Evolutionary conservation across 2,329 filamentous ascomycete genomes (phyloP).

Genomic region (Ascocoryne sarcoides): DNA sequence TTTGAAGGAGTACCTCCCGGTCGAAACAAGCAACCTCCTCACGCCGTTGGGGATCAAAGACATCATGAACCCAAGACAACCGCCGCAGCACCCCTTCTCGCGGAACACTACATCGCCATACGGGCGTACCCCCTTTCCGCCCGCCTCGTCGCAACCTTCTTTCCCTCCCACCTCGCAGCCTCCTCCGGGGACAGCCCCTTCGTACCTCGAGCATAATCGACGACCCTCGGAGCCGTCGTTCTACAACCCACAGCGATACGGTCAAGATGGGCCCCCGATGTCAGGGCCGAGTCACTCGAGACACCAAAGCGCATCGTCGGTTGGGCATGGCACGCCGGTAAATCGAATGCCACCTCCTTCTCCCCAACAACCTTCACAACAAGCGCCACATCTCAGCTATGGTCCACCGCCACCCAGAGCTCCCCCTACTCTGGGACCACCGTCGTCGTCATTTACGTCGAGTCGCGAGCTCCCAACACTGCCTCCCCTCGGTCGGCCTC

Average conservation of each 20-base stretch:
- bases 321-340: constrained; percentile 25
- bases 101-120: constrained; percentile 28
- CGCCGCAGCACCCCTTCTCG: constrained; percentile 25
- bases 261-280: constrained; percentile 24
- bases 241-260: constrained; percentile 24
- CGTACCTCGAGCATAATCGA: constrained; percentile 27
- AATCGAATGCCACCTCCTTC: constrained; percentile 41
- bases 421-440: constrained; percentile 30
- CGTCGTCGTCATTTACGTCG: constrained; percentile 36
- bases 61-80: constrained; percentile 29
- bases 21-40: not conserved
- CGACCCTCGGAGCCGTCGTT: constrained; percentile 28
- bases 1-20: not conserved
- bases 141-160: constrained; percentile 19
- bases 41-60: constrained; percentile 12
- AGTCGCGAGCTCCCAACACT: constrained; percentile 47
- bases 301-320: constrained; percentile 27
- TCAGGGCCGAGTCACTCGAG: constrained; percentile 23
- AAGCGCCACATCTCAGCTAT: constrained; percentile 27
- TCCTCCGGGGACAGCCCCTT: constrained; percentile 20
- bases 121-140: constrained; percentile 24
- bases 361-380: constrained; percentile 34
- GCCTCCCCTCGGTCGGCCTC: constrained; percentile 38
- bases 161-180: constrained; percentile 27
- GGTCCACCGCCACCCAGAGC: constrained; percentile 25